These are phyloP conservation scores for Plasmodium knowlesi DNA, from an alignment of 169 alveolate species.

Conservation along the genomic window DNA sequence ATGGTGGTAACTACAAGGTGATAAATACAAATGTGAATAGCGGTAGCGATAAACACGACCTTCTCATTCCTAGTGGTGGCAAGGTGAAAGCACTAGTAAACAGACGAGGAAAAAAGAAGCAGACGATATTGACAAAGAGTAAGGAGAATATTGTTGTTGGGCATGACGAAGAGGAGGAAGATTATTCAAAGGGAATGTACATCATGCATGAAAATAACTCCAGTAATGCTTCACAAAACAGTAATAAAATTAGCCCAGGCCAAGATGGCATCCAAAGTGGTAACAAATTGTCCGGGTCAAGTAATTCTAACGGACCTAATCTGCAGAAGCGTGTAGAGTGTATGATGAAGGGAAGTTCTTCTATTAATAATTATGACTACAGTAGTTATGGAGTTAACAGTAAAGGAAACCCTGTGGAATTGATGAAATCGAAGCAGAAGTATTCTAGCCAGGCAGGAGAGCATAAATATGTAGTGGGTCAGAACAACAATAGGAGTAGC, in stretches of 20 bases:
- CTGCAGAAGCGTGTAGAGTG: neutral
- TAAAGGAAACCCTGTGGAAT: neutral
- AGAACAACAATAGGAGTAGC: neutral
- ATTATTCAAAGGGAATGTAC: neutral
- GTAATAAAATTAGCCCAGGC: neutral
- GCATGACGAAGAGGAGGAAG: neutral
- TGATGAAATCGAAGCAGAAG: neutral
- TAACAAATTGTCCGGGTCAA: neutral
- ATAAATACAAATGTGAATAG: neutral
- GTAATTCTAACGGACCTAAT: neutral
- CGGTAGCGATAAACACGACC: neutral
- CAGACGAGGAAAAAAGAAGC: neutral
- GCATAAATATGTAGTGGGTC: neutral
- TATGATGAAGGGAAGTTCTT: neutral
- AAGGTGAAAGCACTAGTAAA: neutral
- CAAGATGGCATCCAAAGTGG: neutral
- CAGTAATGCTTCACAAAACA: neutral
- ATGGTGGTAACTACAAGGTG: neutral
- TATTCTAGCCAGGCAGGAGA: neutral
- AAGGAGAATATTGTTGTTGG: neutral
- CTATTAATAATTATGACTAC: slow-evolving; percentile 3
- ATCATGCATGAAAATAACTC: neutral
- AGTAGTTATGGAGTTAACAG: neutral
- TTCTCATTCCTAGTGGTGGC: neutral
- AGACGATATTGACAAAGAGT: neutral